These are phyloP conservation scores for Mycena rebaudengoi DNA, from an alignment of 768 basidiomycete genomes.

Conservation along the genomic window DNA sequence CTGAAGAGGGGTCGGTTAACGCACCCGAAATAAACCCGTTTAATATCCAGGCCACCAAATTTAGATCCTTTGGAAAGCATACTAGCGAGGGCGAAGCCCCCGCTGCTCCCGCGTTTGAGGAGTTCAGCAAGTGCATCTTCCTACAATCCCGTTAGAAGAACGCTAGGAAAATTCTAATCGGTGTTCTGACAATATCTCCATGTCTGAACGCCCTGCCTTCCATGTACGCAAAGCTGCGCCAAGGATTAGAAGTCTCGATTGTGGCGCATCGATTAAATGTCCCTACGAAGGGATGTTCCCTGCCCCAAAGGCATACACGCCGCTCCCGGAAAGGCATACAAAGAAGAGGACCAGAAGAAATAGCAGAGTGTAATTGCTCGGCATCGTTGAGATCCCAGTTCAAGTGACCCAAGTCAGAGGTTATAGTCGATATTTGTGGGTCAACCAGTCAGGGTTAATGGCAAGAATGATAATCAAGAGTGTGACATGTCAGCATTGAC, in stretches of 20 bases:
- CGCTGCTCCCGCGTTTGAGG: slow-evolving; percentile 61
- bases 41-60: slow-evolving; percentile 83
- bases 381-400: no score
- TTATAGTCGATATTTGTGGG: no score
- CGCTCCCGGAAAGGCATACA: slow-evolving; percentile 63
- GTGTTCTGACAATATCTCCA: slow-evolving; percentile 88
- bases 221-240: slow-evolving; percentile 87
- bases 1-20: slow-evolving; percentile 25
- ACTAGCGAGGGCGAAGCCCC: slow-evolving; percentile 65
- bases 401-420: no score
- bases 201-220: slow-evolving; percentile 89
- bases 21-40: slow-evolving; percentile 84
- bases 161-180: slow-evolving; percentile 5
- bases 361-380: slow-evolving; percentile 47
- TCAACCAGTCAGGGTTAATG: no score
- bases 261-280: slow-evolving; percentile 16
- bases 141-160: slow-evolving; percentile 47
- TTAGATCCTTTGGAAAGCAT: slow-evolving; percentile 71
- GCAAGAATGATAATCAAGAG: no score
- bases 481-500: no score
- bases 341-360: slow-evolving; percentile 61
- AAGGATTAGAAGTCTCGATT: no score
- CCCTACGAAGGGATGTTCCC: slow-evolving; percentile 85
- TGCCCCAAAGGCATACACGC: slow-evolving; percentile 80
- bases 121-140: slow-evolving; percentile 75